Base-by-base conservation (phyloP, 2,329 filamentous ascomycete species). In the Trichoderma koningiopsis region DNA sequence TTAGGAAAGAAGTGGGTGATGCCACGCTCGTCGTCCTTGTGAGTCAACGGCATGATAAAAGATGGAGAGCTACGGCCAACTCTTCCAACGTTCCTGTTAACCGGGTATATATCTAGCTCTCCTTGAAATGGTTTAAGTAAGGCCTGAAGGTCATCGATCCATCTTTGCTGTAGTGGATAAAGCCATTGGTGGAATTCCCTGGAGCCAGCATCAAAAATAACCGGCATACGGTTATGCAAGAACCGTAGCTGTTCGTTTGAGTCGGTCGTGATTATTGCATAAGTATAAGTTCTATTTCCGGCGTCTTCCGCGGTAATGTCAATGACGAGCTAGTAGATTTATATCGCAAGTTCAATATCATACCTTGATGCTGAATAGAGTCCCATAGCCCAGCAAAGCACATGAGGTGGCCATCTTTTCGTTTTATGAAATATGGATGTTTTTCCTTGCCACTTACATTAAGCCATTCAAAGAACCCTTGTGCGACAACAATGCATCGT, bases 391-490 rank as follows among this genome's bases (percentile, higher is more conserved):
- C 96, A 13, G 95, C 95, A 75, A 98, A 90, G 75, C 89, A 95
- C 91, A 97, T 92, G 74, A 97, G 81, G 74, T 89, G 87, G 0
- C 92, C 92, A 77, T 98, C 95, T 73, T 89, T 92, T 33, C 94
- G 85, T 80, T 90, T 94, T 27, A 93, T 87, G 75, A 89, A 97
- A 79, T 98, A 89, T 13, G 96, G 95, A 1, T 95, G 82, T 80
- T 93, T 96, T 66, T 96, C 91, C 73, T 92, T 94, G 7, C 75
- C 84, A 66, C 75, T 90, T 75, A 90, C 92, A 79, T 95, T 95
- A 70, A 96, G 83, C 96, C 96, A 98, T 80, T 99, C 96, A 76
- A 93, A 99, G 80, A 98, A 99, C 1, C 96, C 96, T 79, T 97
- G 91, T 11, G 92, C 94, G 6, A 97, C 77, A 11, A 98, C 89